Base-by-base conservation (phyloP, 192 early-diverging fungal genomes). In the Rhizoclosmatium globosum region DNA sequence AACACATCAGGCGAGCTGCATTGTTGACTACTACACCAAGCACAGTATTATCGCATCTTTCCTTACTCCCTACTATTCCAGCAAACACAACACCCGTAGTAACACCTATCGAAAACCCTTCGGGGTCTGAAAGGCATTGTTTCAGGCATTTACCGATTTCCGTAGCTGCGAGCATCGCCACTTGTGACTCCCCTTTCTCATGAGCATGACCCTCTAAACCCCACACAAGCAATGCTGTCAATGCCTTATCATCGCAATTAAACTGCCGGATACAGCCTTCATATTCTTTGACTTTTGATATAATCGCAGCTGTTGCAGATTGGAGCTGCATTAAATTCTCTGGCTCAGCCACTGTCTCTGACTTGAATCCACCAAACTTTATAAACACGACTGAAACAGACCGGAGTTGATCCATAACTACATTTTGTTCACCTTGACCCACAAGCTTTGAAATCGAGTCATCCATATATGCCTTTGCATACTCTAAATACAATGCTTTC, bases 1-100 rank as follows among this genome's bases (percentile, higher is more conserved):
- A 57, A 48, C 72, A 80, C 82, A 83, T 83, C 9, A 83, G 64
- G 17, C 82, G 67, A 41, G 82, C 82, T 9, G 82, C 82, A 38
- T 76, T 64, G 73, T 83, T 83, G 3, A 83, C 82, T 11, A 45
- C 50, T 1, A 78, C 76, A 11, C 82, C 82, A 23, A 83, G 56
- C 38, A 83, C 50, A 4, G 82, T 83, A 44, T 67, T 57, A 46
- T 83, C 82, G 58, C 47, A 44, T 44, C 80, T 64, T 48, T 38
- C 58, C 2, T 38, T 21, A 38, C 19, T 71, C 19, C 69, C 74
- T 1, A 76, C 64, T 39, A 76, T 76, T 53, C 74, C 74, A 50
- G 74, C 57, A 42, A 76, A 76, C 15, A 76, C 74, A n/a, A 43
- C 42, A 7, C 74, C 74, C 11, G 61, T 62, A 4, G 74, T 76